Evolutionary conservation across 2,329 filamentous ascomycete species (phyloP), one percentile per base, ranked within the genome.

Genomic region (Cladophialophora exuberans): DNA sequence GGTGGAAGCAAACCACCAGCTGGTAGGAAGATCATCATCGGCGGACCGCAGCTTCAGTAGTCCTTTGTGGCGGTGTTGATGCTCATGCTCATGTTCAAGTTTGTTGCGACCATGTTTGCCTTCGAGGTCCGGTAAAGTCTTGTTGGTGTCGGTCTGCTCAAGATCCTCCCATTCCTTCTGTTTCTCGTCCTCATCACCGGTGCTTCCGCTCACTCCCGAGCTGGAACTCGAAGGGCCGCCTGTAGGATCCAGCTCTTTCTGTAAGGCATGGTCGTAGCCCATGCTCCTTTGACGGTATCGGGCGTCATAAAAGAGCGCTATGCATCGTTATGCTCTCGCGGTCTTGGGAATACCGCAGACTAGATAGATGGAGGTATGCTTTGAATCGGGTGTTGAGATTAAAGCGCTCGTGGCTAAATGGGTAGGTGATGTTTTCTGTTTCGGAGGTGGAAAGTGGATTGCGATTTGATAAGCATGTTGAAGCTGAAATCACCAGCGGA

Each of bases 1-100:
- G 1, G 76, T 80, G 2, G 76, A 77, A 1, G 76, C 76, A 59
- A 79, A 69, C 77, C 77, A 80, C 76, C 76, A 79, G 46, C 74
- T 71, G 47, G 66, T 66, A 33, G 60, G 71, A 38, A 74, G 71
- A 43, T 74, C 73, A 57, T 77, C 74, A 13, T 76, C 73, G 18
- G 69, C 62, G 2, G 72, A 69, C 44, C 73, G 65, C 65, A 73
- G 65, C 17, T 65, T 65, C 48, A 74, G 67, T 0, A 63, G 60
- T 9, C 62, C 62, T 15, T 48, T 38, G 33, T 52, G 56, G 20
- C 49, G n/a, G n/a, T n/a, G 55, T 23, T 57, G 57, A 20, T 52
- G 55, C 39, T 20, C 22, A 47, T 48, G 52, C 23, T 54, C 26
- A 17, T 25, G 36, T 43, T 52, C 38, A 25, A 51, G 20, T 26